These are phyloP conservation scores for Monosporascus sp. DNA, from an alignment of 2,329 filamentous ascomycete genomes.

Conservation along the genomic window DNA sequence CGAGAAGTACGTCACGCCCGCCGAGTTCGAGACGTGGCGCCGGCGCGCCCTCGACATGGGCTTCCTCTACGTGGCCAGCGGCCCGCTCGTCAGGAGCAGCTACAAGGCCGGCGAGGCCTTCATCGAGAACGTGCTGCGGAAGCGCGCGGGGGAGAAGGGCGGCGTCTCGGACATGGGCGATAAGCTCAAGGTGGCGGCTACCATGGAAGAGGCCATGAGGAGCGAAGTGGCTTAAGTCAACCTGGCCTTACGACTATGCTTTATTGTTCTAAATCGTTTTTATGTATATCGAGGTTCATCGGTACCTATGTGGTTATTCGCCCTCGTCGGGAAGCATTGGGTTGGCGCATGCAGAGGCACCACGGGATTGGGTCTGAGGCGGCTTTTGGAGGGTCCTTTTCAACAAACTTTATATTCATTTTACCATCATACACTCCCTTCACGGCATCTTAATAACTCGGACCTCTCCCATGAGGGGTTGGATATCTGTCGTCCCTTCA, in stretches of 20 bases:
- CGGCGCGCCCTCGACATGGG: slow-evolving; percentile 88
- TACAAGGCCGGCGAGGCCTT: slow-evolving; percentile 99
- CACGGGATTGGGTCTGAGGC: not conserved
- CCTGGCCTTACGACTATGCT: too few species aligned
- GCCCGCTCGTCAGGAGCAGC: slow-evolving; percentile 85
- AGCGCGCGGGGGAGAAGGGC: slow-evolving; percentile 52
- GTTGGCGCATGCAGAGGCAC: not conserved
- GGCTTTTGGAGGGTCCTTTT: not conserved
- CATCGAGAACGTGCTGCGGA: slow-evolving; percentile 95
- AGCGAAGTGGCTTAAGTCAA: not conserved
- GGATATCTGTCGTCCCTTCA: not conserved
- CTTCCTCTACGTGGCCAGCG: slow-evolving; percentile 93
- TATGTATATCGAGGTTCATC: not conserved
- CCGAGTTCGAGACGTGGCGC: slow-evolving; percentile 86
- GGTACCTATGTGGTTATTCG: not conserved
- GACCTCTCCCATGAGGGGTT: not conserved
- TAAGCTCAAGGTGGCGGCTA: slow-evolving; percentile 4
- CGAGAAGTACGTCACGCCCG: slow-evolving; percentile 88
- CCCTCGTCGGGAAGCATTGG: not conserved
- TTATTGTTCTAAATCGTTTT: too few species aligned
- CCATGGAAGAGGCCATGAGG: slow-evolving; percentile 4
- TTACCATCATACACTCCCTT: too few species aligned
- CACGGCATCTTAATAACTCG: not conserved
- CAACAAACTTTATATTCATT: not conserved
- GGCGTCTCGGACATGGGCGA: not conserved